Percentiles rank a stretch among this genome's conserved stretches.
Conservation (phyloP, 495 filamentous ascomycete genomes). For the Penicillium paxilli region DNA sequence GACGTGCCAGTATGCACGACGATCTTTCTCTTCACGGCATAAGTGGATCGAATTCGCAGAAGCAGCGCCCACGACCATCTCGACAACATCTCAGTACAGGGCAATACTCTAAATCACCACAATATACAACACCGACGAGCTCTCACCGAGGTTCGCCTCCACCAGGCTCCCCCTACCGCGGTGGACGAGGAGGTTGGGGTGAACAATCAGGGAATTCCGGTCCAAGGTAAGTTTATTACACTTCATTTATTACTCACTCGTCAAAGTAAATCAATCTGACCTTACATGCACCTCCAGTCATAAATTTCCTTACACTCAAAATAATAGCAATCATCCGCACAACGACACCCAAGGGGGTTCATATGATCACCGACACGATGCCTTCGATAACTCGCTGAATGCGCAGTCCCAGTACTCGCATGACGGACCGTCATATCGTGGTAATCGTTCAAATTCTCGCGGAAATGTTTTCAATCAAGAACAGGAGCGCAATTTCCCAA, state of each 20-base stretch:
- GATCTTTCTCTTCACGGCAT: conserved; percentile 37
- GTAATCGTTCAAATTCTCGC: conserved; percentile 53
- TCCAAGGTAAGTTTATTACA: conserved; percentile 52
- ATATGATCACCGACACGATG: conserved; percentile 48
- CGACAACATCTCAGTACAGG: conserved; percentile 43
- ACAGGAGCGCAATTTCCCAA: conserved; percentile 44
- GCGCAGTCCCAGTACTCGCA: conserved; percentile 48
- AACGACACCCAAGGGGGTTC: conserved; percentile 48
- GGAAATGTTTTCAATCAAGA: conserved; percentile 54
- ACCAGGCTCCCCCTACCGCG: conserved; percentile 62
- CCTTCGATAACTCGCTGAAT: conserved; percentile 53
- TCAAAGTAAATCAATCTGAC: not conserved
- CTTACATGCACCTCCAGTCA: conserved; percentile 25
- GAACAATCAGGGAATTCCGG: conserved; percentile 56
- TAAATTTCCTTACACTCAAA: conserved; percentile 53
- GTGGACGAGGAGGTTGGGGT: conserved; percentile 56
- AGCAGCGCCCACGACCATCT: conserved; percentile 29
- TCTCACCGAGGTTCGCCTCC: conserved; percentile 70
- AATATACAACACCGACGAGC: conserved; percentile 56
- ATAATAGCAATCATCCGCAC: conserved; percentile 43
- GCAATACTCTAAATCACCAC: conserved; percentile 58
- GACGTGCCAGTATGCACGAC: conserved; percentile 27
- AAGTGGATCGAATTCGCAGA: conserved; percentile 32
- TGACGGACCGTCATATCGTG: conserved; percentile 50
- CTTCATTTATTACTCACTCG: not conserved